Conservation (phyloP, 129 eudicot genomes). For the Saussurea involucrata region DNA sequence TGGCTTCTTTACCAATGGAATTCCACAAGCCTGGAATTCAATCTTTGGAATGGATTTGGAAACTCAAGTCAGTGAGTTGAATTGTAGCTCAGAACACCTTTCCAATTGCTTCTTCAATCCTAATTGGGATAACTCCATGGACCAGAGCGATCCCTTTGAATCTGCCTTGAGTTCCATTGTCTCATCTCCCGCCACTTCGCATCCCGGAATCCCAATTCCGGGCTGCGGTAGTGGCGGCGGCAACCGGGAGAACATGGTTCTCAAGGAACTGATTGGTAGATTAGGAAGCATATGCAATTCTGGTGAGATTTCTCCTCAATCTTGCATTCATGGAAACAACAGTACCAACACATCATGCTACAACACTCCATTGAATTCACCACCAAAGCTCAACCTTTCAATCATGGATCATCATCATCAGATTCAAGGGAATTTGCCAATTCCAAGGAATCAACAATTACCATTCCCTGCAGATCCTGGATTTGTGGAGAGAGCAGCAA, state of each 20-base stretch:
- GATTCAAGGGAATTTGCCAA: constrained; percentile 34
- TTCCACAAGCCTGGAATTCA: constrained; percentile 41
- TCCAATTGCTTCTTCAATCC: constrained; percentile 47
- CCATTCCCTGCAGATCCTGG: constrained; percentile 65
- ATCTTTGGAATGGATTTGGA: constrained; percentile 43
- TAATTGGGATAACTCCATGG: constrained; percentile 67
- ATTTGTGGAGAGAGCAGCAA: constrained; percentile 82
- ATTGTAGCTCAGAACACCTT: constrained; percentile 35
- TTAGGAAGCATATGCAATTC: constrained; percentile 75
- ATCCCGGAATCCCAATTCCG: constrained; percentile 30
- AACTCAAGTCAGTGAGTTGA: constrained; percentile 37
- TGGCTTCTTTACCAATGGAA: constrained; percentile 29
- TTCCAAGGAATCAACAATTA: constrained; percentile 34
- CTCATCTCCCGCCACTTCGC: constrained; percentile 66
- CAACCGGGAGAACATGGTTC: constrained; percentile 52
- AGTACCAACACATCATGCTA: constrained; percentile 73
- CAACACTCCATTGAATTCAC: constrained; percentile 82
- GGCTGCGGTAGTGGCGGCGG: constrained; percentile 7
- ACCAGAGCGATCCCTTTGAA: constrained; percentile 85
- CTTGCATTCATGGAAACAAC: constrained; percentile 29
- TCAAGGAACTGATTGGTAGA: constrained; percentile 77
- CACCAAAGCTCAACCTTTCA: constrained; percentile 71
- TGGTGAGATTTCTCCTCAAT: constrained; percentile 54
- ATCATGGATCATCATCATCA: constrained; percentile 44
- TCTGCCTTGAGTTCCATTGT: constrained; percentile 93